phyloP scores from a whole-genome alignment of 2,329 filamentous ascomycete genomes.

The Hymenoscyphus linearis region DNA sequence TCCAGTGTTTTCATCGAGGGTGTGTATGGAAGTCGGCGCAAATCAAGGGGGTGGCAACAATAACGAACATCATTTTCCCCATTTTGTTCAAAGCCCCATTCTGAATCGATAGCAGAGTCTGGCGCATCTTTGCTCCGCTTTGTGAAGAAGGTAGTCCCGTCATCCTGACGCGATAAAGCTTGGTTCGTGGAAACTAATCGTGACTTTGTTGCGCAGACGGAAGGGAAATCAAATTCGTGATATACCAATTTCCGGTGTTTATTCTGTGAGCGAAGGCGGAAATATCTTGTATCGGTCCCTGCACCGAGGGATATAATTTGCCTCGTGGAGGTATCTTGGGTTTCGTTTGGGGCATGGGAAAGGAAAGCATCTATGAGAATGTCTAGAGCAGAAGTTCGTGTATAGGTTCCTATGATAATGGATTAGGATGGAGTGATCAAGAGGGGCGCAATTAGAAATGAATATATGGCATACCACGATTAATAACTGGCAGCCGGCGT shows the following conservation, averaged over 20 bases:
- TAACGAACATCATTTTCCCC: constrained; percentile 32
- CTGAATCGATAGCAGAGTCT: constrained; percentile 18
- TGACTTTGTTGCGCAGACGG: constrained; percentile 57
- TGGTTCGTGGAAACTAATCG: constrained; percentile 15
- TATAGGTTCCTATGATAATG: constrained; percentile 69
- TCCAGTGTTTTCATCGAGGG: constrained; percentile 11
- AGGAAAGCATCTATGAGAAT: constrained; percentile 70
- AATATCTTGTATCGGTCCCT: constrained; percentile 85
- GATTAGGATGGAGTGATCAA: background rate
- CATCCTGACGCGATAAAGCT: constrained; percentile 9
- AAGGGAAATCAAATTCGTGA: constrained; percentile 86
- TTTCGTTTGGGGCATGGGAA: constrained; percentile 17
- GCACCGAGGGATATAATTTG: constrained; percentile 93
- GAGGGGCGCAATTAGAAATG: background rate
- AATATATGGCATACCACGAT: constrained; percentile 60
- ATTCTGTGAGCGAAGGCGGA: constrained; percentile 52
- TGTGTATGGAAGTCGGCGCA: constrained; percentile 26
- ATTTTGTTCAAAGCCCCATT: constrained; percentile 25
- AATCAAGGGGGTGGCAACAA: constrained; percentile 42
- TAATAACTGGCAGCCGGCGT: constrained; percentile 83
- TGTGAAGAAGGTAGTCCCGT: constrained; percentile 35
- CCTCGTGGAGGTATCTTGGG: constrained; percentile 34
- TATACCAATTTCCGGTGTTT: constrained; percentile 53
- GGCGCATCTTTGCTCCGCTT: constrained; percentile 26
- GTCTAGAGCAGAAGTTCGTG: constrained; percentile 80